These are phyloP conservation scores for Phytopythium kandeliae DNA, from an alignment of 352 stramenopile genomes.

Conservation along the genomic window DNA sequence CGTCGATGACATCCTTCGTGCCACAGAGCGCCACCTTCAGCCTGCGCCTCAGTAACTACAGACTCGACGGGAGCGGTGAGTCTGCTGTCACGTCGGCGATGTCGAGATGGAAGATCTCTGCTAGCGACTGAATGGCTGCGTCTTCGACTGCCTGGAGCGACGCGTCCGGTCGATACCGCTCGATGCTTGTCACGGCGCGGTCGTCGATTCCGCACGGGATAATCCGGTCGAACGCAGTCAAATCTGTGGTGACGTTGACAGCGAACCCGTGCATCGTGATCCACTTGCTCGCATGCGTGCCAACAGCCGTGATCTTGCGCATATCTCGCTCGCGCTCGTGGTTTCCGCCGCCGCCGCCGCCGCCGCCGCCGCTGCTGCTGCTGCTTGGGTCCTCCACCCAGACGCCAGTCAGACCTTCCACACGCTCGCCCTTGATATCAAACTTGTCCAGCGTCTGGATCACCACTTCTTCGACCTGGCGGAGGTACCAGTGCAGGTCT, in stretches of 20 bases:
- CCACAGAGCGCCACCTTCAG: slow-evolving; percentile 18
- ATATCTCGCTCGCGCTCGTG: slow-evolving; percentile 50
- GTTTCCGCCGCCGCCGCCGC: background rate
- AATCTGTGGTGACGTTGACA: slow-evolving; percentile 94
- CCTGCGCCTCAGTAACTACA: background rate
- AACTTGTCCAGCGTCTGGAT: slow-evolving; percentile 89
- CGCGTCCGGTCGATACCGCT: slow-evolving; percentile 39
- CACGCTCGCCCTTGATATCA: slow-evolving; percentile 84
- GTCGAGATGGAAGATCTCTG: slow-evolving; percentile 66
- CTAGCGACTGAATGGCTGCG: slow-evolving; percentile 55
- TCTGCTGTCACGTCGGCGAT: slow-evolving; percentile 36
- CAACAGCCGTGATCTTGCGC: slow-evolving; percentile 96
- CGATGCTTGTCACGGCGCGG: slow-evolving; percentile 79
- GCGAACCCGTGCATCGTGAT: slow-evolving; percentile 98
- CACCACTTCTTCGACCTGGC: slow-evolving; percentile 94
- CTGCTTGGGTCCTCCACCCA: slow-evolving; percentile 85
- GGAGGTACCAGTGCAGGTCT: slow-evolving; percentile 98
- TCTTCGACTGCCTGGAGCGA: slow-evolving; percentile 58
- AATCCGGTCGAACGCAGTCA: slow-evolving; percentile 93
- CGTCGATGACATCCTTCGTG: slow-evolving; percentile 49
- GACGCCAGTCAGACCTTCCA: slow-evolving; percentile 93
- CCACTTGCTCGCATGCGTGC: slow-evolving; percentile 94
- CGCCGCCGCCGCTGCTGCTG: slow-evolving; percentile 5
- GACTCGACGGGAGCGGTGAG: slow-evolving; percentile 22
- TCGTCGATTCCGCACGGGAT: slow-evolving; percentile 96